Evolutionary conservation across 352 stramenopile species (phyloP), one percentile per base, ranked within the genome.

Genomic region (Saprolegnia diclina): DNA sequence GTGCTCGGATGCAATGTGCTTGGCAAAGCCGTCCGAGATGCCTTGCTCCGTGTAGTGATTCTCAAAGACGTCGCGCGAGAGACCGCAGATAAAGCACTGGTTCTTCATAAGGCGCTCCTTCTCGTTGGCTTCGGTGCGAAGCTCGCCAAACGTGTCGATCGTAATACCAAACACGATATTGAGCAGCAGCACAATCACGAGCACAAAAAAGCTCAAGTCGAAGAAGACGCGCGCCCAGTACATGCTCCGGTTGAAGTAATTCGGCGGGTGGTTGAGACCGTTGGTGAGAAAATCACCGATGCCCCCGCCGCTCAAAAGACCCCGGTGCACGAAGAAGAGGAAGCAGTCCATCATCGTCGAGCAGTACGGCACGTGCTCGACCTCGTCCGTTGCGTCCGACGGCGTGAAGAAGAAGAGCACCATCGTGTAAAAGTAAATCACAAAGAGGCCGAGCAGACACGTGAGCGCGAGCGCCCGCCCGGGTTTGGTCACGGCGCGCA

Each of bases 141-240:
- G 61, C 5, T 73, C 61, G 40, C 45, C 42, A 63, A 83, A 83
- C 16, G 77, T 82, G 56, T 82, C 75, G 56, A 83, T 82, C 56
- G 81, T 80, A 21, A 83, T 77, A 46, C 77, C 77, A 56, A 82
- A 82, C 21, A 83, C 71, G 11, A 82, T 66, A 55, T 83, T 83
- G 21, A 83, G 64, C 29, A 83, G 56, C 32, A 83, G 71, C 29
- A 78, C 55, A 29, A 69, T 69, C 13, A 83, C 67, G 50, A 82
- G 55, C 32, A 83, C 42, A 55, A 82, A 81, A 71, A 77, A 83
- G 11, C 53, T 52, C 16, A 83, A 38, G 65, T 83, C 76, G 24
- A 64, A 77, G 21, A 65, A 26, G 48, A 65, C 48, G 18, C 59
- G 66, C 42, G 44, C 45, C 56, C 67, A 53, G 44, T 70, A 52